Evolutionary conservation across 1,284 basidiomycete genomes (phyloP).

Genomic region (Termitomyces sp.): DNA sequence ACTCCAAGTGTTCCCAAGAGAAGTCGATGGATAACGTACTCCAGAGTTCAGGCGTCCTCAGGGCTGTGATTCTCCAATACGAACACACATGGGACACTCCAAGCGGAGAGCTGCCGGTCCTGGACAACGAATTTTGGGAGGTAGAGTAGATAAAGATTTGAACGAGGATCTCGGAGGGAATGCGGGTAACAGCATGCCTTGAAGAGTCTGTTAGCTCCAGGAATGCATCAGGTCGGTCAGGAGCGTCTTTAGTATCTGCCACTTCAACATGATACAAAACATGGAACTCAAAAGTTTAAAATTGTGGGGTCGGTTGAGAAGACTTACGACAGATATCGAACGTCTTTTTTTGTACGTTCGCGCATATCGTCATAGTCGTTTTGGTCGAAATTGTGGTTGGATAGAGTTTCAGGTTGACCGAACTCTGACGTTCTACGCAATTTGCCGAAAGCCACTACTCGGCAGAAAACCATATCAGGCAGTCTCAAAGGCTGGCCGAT

Average conservation of each 20-base stretch:
- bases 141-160: not conserved
- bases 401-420: too few relatives aligned
- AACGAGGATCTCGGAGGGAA: not conserved
- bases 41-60: not conserved
- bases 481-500: too few relatives aligned
- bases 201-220: not conserved
- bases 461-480: too few relatives aligned
- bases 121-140: not conserved
- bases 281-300: too few relatives aligned
- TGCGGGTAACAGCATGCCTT: not conserved
- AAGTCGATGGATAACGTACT: not conserved
- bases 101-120: not conserved
- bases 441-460: too few relatives aligned
- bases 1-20: not conserved
- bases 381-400: too few relatives aligned
- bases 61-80: not conserved
- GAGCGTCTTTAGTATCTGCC: not conserved
- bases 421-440: too few relatives aligned
- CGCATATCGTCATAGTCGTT: too few relatives aligned
- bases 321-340: too few relatives aligned
- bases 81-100: not conserved
- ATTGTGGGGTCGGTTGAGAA: too few relatives aligned
- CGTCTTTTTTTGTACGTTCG: too few relatives aligned
- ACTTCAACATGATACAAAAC: not conserved
- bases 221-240: not conserved